Base-by-base conservation (phyloP, 1,139 yeast genomes). In the Candida sanyaensis region DNA sequence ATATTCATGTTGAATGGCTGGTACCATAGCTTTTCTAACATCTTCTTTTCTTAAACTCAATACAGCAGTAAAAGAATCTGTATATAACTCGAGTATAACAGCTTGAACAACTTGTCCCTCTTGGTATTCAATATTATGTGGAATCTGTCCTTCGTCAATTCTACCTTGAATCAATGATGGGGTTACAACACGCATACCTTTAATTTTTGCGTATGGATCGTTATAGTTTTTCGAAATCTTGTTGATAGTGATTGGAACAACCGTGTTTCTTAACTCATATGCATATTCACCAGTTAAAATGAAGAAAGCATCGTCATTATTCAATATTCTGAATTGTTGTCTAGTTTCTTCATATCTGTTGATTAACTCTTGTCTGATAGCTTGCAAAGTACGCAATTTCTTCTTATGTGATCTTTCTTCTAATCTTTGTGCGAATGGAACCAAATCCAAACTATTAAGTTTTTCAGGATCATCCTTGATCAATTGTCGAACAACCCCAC, bases 381-480 rank as follows among this genome's bases (percentile, higher is more conserved):
- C 86, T 60, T 87, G 92, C 52, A 90, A 75, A 1, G 96, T 89
- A 40, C 90, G 86, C 57, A 89, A 81, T 72, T 90, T 90, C 66
- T 81, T 84, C 66, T 84, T 87, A 45, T 87, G 85, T 63, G 84
- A 86, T 55, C 86, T 83, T 49, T 78, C 71, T 63, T 89, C 96
- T 55, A 93, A 77, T 65, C 92, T 96, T 56, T 86, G 88, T n/a
- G 98, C 97, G 65, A 91, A 93, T 41, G 92, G 96, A 60, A 90
- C 96, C 61, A 93, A 75, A 58, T 91, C 87, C 57, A 93, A 81
- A 52, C 91, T 96, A 60, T 91, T 93, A 51, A 93, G 81, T 65
- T 89, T 86, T 49, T 85, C 88, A n/a, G 88, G 86, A 48, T 88
- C 93, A 56, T 90, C 96, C 51, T 84, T 86, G 66, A 87, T 80